phyloP scores from a whole-genome alignment of 225 moss, liverwort and hornwort genomes.

The Antitrichia curtipendula region DNA sequence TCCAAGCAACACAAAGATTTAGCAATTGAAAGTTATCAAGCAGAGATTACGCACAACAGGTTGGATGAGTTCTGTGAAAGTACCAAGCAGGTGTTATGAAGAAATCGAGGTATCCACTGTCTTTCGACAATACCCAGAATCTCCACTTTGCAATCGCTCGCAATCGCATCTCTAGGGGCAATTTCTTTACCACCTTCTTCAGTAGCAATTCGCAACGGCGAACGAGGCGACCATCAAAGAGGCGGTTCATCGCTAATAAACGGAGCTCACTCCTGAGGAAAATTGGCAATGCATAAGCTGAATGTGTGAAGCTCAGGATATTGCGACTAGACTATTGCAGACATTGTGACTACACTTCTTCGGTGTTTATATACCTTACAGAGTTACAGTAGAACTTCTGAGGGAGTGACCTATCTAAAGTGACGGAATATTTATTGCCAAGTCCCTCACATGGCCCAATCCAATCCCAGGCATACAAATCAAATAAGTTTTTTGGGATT shows the following conservation, averaged over 20 bases:
- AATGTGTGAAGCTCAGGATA: not conserved
- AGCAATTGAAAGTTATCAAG: not conserved
- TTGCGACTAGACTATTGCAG: not conserved
- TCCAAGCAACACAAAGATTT: not conserved
- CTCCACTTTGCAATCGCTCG: not conserved
- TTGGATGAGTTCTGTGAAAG: not conserved
- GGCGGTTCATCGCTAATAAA: not conserved
- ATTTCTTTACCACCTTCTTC: not conserved
- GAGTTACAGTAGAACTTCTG: too few relatives aligned
- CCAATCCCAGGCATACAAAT: too few relatives aligned
- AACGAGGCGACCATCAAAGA: not conserved
- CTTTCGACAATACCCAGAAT: not conserved
- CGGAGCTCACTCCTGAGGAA: not conserved
- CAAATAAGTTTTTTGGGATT: too few relatives aligned
- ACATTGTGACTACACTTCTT: too few relatives aligned
- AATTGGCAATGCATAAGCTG: too few relatives aligned
- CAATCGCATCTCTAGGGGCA: not conserved
- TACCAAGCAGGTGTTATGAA: not conserved
- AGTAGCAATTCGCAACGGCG: not conserved
- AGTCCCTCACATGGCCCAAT: too few relatives aligned
- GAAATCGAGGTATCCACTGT: not conserved
- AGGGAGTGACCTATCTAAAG: too few relatives aligned
- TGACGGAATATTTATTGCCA: too few relatives aligned
- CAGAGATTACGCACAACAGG: not conserved
- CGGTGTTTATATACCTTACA: too few relatives aligned